Evolutionary conservation across 495 filamentous ascomycete genomes (phyloP).

Genomic region (Podospora pseudocomata): DNA sequence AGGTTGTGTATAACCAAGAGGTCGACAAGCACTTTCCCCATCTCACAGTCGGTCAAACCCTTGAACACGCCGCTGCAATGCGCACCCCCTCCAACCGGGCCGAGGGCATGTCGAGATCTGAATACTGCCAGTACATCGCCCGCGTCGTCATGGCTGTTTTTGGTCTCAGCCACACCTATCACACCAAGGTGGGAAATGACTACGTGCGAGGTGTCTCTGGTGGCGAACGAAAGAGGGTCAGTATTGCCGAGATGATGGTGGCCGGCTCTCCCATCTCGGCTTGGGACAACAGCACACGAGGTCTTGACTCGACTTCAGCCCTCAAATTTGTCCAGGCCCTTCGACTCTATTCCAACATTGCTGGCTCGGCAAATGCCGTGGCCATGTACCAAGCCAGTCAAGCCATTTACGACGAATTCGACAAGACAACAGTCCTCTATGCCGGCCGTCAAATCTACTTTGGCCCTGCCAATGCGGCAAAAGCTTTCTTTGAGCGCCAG

Average conservation of each 20-base stretch:
- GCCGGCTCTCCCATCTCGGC: constrained; percentile 44
- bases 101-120: constrained; percentile 55
- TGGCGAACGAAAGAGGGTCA: constrained; percentile 54
- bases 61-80: constrained; percentile 62
- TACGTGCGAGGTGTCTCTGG: constrained; percentile 67
- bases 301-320: constrained; percentile 51
- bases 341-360: constrained; percentile 49
- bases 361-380: constrained; percentile 53
- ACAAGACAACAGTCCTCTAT: constrained; percentile 61
- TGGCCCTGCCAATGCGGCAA: constrained; percentile 52
- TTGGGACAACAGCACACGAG: constrained; percentile 55
- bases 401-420: constrained; percentile 61
- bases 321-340: constrained; percentile 49
- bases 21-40: constrained; percentile 65
- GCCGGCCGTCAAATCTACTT: constrained; percentile 65
- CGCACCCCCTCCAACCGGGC: constrained; percentile 64
- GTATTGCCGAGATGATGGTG: constrained; percentile 51
- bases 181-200: constrained; percentile 81
- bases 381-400: constrained; percentile 75
- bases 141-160: constrained; percentile 71
- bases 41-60: constrained; percentile 62
- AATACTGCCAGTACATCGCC: constrained; percentile 65
- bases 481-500: constrained; percentile 56
- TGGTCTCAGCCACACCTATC: constrained; percentile 55
- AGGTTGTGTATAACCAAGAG: constrained; percentile 54